phyloP scores from a whole-genome alignment of 768 basidiomycete genomes.

The Calocybe gangraenosa region DNA sequence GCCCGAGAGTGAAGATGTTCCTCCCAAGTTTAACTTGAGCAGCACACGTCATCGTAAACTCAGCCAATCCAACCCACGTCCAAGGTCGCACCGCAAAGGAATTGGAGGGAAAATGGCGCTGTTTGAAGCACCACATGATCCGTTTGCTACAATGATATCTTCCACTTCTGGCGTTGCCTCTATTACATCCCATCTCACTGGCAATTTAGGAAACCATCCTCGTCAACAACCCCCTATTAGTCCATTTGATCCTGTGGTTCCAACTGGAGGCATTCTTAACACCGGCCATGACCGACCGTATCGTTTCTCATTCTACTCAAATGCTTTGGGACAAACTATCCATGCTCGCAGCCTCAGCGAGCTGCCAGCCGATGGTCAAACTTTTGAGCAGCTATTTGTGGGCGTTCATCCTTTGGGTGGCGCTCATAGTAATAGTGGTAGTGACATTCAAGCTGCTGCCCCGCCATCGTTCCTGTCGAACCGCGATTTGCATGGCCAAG shows the following conservation, averaged over 20 bases:
- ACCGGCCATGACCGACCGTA: constrained; percentile 85
- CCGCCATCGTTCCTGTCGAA: constrained; percentile 7
- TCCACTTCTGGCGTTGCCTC: constrained; percentile 11
- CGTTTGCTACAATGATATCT: constrained; percentile 25
- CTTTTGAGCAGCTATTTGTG: constrained; percentile 86
- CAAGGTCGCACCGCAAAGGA: constrained; percentile 54
- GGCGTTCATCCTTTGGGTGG: constrained; percentile 33
- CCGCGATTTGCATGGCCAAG: constrained; percentile 1
- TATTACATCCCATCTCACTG: constrained; percentile 15
- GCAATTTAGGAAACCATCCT: background rate
- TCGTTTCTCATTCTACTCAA: constrained; percentile 98
- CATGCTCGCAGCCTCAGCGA: constrained; percentile 92
- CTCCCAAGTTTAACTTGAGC: background rate
- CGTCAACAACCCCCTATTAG: constrained; percentile 9
- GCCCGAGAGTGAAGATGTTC: constrained; percentile 6
- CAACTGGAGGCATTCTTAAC: constrained; percentile 33
- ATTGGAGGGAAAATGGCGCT: constrained; percentile 84
- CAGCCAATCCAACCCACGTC: constrained; percentile 73
- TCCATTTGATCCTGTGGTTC: constrained; percentile 4
- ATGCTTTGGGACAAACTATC: constrained; percentile 86
- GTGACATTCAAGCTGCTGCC: background rate
- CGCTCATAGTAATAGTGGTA: background rate
- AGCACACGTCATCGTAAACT: constrained; percentile 72
- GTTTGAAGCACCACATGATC: constrained; percentile 66
- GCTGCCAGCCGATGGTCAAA: constrained; percentile 89